phyloP scores from a whole-genome alignment of 2,329 filamentous ascomycete genomes.

The Aspergillus sp. region DNA sequence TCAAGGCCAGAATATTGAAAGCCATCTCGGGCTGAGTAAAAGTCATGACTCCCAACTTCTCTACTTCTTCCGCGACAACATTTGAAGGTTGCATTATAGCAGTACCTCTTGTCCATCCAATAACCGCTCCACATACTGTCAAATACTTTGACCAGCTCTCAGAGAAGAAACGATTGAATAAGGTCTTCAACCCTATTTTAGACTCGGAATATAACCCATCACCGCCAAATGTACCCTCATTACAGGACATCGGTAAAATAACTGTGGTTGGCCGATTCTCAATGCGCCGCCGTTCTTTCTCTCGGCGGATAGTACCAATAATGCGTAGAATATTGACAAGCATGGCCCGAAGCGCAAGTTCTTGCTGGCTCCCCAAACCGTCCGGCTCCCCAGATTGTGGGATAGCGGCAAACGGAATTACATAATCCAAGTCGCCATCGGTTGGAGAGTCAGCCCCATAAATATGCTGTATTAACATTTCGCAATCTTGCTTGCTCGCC shows the following conservation, averaged over 20 bases:
- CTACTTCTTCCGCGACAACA: slow-evolving; percentile 39
- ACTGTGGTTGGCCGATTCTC: slow-evolving; percentile 39
- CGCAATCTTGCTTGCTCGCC: slow-evolving; percentile 41
- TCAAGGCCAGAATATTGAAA: slow-evolving; percentile 38
- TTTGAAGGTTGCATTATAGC: slow-evolving; percentile 47
- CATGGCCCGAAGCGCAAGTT: slow-evolving; percentile 24
- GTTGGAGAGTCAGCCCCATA: slow-evolving; percentile 26
- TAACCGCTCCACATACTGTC: slow-evolving; percentile 42
- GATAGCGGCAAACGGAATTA: slow-evolving; percentile 47
- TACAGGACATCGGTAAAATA: slow-evolving; percentile 46
- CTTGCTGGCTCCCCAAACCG: slow-evolving; percentile 24
- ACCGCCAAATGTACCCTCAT: slow-evolving; percentile 45
- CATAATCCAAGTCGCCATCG: slow-evolving; percentile 39
- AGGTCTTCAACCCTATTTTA: slow-evolving; percentile 38
- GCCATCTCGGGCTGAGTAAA: slow-evolving; percentile 47
- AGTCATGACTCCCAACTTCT: slow-evolving; percentile 39
- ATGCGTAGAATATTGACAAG: slow-evolving; percentile 42
- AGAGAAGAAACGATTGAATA: slow-evolving; percentile 20
- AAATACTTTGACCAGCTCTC: slow-evolving; percentile 32
- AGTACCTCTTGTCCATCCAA: slow-evolving; percentile 50
- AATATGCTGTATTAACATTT: slow-evolving; percentile 39
- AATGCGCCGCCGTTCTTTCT: slow-evolving; percentile 19
- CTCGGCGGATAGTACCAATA: slow-evolving; percentile 32
- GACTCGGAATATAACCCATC: slow-evolving; percentile 49
- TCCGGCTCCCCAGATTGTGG: slow-evolving; percentile 39